Evolutionary conservation across 164 flowering plant genomes (phyloP), one percentile per base, ranked within the genome.

Genomic region (Taxillus chinensis): DNA sequence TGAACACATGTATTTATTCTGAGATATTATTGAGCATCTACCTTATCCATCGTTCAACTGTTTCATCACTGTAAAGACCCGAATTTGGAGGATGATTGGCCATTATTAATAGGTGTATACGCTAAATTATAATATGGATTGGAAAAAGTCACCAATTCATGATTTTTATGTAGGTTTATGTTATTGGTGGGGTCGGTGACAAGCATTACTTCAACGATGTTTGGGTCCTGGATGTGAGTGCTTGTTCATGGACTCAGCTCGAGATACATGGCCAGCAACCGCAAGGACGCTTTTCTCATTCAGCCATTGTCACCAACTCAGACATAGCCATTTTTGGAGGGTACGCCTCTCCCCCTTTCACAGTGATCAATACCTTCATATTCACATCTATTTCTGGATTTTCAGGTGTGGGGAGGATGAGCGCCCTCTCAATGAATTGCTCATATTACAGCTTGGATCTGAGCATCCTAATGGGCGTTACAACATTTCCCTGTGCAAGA

Each of bases 331-430:
- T 92, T 45, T 92, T 88, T 71, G 98, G 98, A 70, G 98, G 98
- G 98, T 90, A 69, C 70, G 66, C 51, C 59, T 43, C n/a, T 16
- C 40, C 57, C 54, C 8, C 46, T 54, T 14, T 14, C 51, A 48
- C 27, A 27, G 27, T 27, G 27, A 27, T 27, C 27, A 27, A 27
- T 41, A 3, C 8, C 42, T 17, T 7, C 51, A 53, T 5, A 39
- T 41, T 53, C 41, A 9, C 38, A 27, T 27, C 27, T 58, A 63
- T 17, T 50, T 58, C 45, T 65, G 9, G 27, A 57, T 11, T 45
- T 64, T 63, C 77, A 92, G 98, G 64, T 92, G 98, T 16, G 96
- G 98, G 16, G 97, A 90, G 76, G 97, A 92, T 62, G 98, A 92
- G 68, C 92, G 86, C 15, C 98, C 98, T 49, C 75, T 90, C 42